Evolutionary conservation across 768 basidiomycete genomes (phyloP).

Genomic region (Coprinopsis sp.): DNA sequence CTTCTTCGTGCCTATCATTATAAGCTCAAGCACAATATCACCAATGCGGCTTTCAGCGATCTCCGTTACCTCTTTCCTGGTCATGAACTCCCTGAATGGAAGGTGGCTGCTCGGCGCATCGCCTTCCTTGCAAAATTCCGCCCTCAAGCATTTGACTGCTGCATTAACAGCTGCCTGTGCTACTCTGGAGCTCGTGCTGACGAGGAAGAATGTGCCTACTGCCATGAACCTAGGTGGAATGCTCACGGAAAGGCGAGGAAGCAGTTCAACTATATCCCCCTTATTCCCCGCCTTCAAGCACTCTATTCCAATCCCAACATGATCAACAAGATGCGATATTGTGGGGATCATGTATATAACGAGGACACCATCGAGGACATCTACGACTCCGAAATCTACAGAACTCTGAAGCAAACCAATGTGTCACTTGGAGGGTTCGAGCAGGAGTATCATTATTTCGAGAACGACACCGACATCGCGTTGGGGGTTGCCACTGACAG

Average conservation of each 20-base stretch:
- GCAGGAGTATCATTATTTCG: constrained; percentile 29
- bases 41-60: background rate
- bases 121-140: constrained; percentile 26
- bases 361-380: constrained; percentile 26
- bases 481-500: constrained; percentile 40
- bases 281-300: constrained; percentile 21
- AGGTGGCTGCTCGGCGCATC: constrained; percentile 8
- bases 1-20: background rate
- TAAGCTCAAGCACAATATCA: constrained; percentile 5
- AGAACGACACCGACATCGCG: constrained; percentile 34
- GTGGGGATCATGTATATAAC: constrained; percentile 16
- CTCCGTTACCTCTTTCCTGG: background rate
- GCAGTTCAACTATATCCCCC: constrained; percentile 32
- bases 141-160: constrained; percentile 22
- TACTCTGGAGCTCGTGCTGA: constrained; percentile 19
- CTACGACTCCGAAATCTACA: constrained; percentile 32
- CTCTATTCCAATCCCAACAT: constrained; percentile 17
- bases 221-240: constrained; percentile 16
- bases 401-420: constrained; percentile 12
- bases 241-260: constrained; percentile 18
- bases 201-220: constrained; percentile 25
- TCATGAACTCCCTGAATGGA: background rate
- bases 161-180: constrained; percentile 16
- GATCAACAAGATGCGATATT: constrained; percentile 22
- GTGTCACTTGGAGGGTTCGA: constrained; percentile 19